Evolutionary conservation across 2,329 filamentous ascomycete species (phyloP).

Genomic region (Neopestalotiopsis clavispora): DNA sequence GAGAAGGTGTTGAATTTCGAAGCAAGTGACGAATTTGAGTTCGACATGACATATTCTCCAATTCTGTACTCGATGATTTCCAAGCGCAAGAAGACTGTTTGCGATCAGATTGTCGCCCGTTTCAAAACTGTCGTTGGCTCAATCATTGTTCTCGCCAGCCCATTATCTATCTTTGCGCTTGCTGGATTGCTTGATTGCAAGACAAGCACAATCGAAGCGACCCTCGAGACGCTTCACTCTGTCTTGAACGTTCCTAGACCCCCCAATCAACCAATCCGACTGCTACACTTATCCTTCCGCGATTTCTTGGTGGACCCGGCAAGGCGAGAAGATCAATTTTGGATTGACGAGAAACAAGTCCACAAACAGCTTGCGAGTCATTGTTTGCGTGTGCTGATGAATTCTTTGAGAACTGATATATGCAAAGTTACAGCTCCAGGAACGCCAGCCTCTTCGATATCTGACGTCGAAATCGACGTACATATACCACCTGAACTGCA

Average conservation of each 20-base stretch:
- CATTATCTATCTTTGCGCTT: not conserved
- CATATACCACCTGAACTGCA: slow-evolving; percentile 34
- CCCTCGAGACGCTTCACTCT: not conserved
- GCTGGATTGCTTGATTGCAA: not conserved
- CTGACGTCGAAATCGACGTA: slow-evolving; percentile 25
- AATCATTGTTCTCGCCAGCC: not conserved
- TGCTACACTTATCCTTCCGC: slow-evolving; percentile 14
- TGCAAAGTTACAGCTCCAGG: slow-evolving; percentile 30
- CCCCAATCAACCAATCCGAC: not conserved
- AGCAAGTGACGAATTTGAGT: not conserved
- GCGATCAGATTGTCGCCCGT: not conserved
- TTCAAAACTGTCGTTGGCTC: not conserved
- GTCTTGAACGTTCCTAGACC: not conserved
- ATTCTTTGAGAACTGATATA: slow-evolving; percentile 32
- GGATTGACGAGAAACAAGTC: slow-evolving; percentile 6
- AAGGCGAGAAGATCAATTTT: slow-evolving; percentile 4
- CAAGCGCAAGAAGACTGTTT: not conserved
- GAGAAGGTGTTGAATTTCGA: not conserved
- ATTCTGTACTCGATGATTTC: not conserved
- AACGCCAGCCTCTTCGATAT: slow-evolving; percentile 28
- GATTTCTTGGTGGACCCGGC: slow-evolving; percentile 14
- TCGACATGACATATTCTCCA: not conserved
- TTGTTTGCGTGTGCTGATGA: slow-evolving; percentile 20
- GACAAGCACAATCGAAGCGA: not conserved
- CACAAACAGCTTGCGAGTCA: slow-evolving; percentile 2